phyloP scores from a whole-genome alignment of 331 rosid species.

The Malus hybrid region DNA sequence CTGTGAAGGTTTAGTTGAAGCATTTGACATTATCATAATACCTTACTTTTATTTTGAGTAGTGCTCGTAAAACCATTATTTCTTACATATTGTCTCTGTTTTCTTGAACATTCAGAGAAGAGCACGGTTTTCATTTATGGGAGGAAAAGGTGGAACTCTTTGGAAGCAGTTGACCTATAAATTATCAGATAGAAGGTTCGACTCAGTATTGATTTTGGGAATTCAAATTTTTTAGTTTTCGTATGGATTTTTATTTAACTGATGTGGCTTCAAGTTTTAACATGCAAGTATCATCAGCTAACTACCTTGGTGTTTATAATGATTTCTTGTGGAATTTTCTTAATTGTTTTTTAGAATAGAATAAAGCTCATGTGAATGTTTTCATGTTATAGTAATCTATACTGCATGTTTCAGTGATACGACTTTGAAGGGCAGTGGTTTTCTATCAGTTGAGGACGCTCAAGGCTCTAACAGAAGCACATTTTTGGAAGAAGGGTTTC shows the following conservation, averaged over 20 bases:
- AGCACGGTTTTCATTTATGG: conserved; percentile 97
- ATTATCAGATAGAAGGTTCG: conserved; percentile 73
- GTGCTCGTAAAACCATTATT: background rate
- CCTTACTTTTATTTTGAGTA: background rate
- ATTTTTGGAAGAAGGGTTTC: conserved; percentile 73
- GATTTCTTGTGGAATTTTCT: background rate
- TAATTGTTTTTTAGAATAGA: background rate
- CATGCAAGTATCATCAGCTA: background rate
- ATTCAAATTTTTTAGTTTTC: background rate
- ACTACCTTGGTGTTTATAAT: background rate
- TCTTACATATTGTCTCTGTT: background rate
- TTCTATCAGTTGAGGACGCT: conserved; percentile 65
- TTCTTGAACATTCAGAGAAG: conserved; percentile 45
- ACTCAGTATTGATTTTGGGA: background rate
- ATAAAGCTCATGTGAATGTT: background rate
- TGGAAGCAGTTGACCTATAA: conserved; percentile 85
- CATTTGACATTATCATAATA: background rate
- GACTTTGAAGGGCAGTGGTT: conserved; percentile 54
- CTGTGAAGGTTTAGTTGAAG: conserved; percentile 2
- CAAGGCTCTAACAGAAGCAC: conserved; percentile 43
- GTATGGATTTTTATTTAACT: conserved; percentile 3
- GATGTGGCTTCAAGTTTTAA: background rate
- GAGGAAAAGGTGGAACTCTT: conserved; percentile 85
- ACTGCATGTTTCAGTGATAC: conserved; percentile 39
- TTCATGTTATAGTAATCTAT: background rate